Evolutionary conservation across 2,329 filamentous ascomycete genomes (phyloP), one percentile per base, ranked within the genome.

Genomic region (Fusarium sulawesiense): DNA sequence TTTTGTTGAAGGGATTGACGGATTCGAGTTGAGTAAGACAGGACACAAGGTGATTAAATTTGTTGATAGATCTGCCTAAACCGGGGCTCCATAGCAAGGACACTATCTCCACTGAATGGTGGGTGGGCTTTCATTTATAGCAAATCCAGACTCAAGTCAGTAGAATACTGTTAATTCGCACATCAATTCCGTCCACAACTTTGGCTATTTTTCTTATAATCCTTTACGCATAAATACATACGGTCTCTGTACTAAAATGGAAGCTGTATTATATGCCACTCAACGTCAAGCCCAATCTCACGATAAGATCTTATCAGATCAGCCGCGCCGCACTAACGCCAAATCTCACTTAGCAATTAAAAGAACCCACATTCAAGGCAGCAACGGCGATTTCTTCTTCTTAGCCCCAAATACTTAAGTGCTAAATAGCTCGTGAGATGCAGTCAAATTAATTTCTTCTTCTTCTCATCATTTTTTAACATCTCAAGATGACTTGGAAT

Each of bases 1-100:
- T 61, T 53, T 76, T 71, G 27, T 84, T 64, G 10, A 79, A 23
- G 64, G 83, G 76, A 18, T 81, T 73, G n/a, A 68, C 75, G 67
- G 59, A 0, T 77, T 78, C 53, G 67, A 76, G 29, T 44, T 64
- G 18, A 77, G 75, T 9, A 58, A 51, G 16, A 76, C 76, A 0
- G 74, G 76, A 0, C 55, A 63, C 3, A 78, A 78, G 44, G 70
- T 78, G 0, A 67, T 76, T 11, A 76, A 72, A 16, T 78, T 76
- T 53, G 41, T 78, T 12, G 76, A 79, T 75, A 53, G 45, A 0
- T 74, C 42, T 21, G 6, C 16, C 10, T 56, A 56, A 14, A 8
- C 7, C 3, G 4, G 21, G 21, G 21, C 21, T 30, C 12, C 29
- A 30, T 1, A 13, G 4, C 16, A 20, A 37, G 16, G 32, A 10